Evolutionary conservation across 306 rosid species (phyloP), one percentile per base, ranked within the genome.

Genomic region (Inga oerstediana): DNA sequence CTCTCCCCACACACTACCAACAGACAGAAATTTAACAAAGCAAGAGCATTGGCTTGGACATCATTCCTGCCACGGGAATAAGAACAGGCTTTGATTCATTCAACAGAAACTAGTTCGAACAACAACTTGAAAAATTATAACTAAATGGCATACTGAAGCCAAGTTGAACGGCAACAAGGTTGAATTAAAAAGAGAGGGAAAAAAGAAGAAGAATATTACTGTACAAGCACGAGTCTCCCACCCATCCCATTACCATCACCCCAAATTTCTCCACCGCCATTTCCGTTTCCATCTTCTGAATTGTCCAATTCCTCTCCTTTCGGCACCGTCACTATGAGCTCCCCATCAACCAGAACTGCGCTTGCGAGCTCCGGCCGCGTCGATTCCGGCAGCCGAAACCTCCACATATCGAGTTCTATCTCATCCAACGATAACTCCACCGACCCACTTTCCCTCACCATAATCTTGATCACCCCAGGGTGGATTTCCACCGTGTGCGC

Each of bases 161-260:
- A 85, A 58, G 51, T 75, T 82, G 14, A 76, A 77, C 37, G 59
- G 82, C 80, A 65, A 72, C 81, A 78, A 35, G 72, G 65, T 54
- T 61, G 52, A 71, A 71, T 46, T 2, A 73, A 68, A 75, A 45
- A 46, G 72, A 62, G 80, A 82, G 37, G 43, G 24, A 20, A 2
- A 0, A 34, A 17, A 1, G 20, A 39, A 71, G 32, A 72, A 13
- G 59, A 79, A 34, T 75, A 79, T 91, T 80, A 92, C 89, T 94
- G 97, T 92, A 97, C 99, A 92, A 97, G 93, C 85, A 97, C 99
- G 62, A 94, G 97, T 76, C 93, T 90, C 85, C 91, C 91, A 69
- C 92, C 90, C 91, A 93, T 87, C 22, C 91, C 93, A 62, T 84
- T 85, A 41, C 80, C 91, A 76, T 79, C 89, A 11, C 87, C 81